phyloP scores from a whole-genome alignment of 257 asterid genomes.

The Gardenia jasminoides region DNA sequence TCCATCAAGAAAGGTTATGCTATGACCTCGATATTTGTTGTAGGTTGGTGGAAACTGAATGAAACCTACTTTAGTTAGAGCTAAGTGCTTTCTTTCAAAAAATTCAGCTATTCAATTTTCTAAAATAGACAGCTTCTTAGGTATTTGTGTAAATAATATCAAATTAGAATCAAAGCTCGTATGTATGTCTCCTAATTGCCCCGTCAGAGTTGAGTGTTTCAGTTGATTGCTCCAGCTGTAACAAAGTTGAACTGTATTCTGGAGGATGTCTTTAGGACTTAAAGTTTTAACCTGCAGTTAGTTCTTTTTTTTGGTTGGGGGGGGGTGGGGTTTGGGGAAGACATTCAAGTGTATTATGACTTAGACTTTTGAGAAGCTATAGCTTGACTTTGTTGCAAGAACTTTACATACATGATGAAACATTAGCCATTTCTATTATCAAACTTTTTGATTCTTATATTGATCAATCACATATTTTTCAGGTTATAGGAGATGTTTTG shows the following conservation, averaged over 20 bases:
- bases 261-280: neutral
- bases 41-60: neutral
- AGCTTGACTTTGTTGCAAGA: neutral
- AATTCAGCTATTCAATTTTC: neutral
- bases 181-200: too few species aligned
- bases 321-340: too few species aligned
- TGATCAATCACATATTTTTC: conserved; percentile 13
- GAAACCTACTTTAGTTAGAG: neutral
- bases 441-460: neutral
- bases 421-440: neutral
- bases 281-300: neutral
- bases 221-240: neutral
- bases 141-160: neutral
- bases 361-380: neutral
- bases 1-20: neutral
- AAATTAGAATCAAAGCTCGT: too few species aligned
- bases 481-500: conserved; percentile 84
- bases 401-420: neutral
- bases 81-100: neutral
- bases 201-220: neutral
- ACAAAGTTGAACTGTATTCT: neutral
- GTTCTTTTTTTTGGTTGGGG: too few species aligned
- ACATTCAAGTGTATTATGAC: neutral
- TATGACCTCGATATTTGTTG: neutral
- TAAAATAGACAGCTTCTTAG: neutral